Base-by-base conservation (phyloP, 169 alveolate species). In the Babesia gibsoni region DNA sequence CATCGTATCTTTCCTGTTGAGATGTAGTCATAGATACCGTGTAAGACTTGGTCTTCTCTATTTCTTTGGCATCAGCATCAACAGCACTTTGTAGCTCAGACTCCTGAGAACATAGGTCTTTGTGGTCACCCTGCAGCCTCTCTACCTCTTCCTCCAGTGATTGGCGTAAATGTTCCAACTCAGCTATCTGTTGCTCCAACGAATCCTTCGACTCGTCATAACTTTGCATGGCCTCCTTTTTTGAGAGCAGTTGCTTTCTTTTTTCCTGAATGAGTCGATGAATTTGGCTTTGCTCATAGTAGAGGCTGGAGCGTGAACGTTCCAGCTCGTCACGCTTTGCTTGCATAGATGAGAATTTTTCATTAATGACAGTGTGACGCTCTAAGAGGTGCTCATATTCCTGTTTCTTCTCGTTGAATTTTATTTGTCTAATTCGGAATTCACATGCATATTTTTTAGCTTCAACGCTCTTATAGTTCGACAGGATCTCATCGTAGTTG, bases 281-380 rank as follows among this genome's bases (percentile, higher is more conserved):
- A 2, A 77, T 25, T 45, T 37, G 80, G 42, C 58, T 73, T 65
- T 82, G 88, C 43, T 63, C 79, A 48, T 61, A 75, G 77, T 79
- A 67, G 27, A 67, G 56, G 52, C 35, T 57, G 49, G 49, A 22
- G 2, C 52, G 57, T 48, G 29, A 48, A 8, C 57, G 61, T 65
- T 72, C 83, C 37, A 69, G 53, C 36, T 72, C 88, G 79, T 20
- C 82, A 54, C 52, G 73, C 33, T 46, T 82, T 32, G 33, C 54
- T 64, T 59, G 56, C 53, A 66, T 75, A 23, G 16, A 58, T 36
- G 73, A 73, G 68, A 10, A 64, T 53, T 4, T 68, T 35, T 64
- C 69, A 66, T n/a, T 58, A 73, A 8, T 54, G 30, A 39, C 89
- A 45, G 42, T 67, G 80, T 5, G 22, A 27, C 56, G 50, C 30